These are phyloP conservation scores for Alectoria sarmentosa DNA, from an alignment of 495 filamentous ascomycete species.

Conservation along the genomic window DNA sequence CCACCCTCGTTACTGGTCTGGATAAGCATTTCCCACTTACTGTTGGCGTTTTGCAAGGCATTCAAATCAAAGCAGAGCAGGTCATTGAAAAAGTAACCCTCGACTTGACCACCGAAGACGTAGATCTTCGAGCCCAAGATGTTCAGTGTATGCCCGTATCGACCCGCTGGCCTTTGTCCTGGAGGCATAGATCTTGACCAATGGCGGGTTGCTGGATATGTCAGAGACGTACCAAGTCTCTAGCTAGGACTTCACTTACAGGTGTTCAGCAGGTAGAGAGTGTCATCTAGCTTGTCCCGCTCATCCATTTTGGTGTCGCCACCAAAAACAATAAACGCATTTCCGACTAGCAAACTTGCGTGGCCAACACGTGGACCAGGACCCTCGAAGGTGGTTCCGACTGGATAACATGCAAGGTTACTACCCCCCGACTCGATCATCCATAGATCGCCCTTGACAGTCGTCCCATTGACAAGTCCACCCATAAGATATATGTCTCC, in stretches of 20 bases:
- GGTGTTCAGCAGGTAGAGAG: constrained; percentile 93
- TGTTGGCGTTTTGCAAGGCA: constrained; percentile 76
- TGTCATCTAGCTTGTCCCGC: constrained; percentile 84
- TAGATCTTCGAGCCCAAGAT: constrained; percentile 95
- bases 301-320: constrained; percentile 98
- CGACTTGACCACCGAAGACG: constrained; percentile 95
- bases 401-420: constrained; percentile 84
- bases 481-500: constrained; percentile 98
- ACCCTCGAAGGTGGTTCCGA: constrained; percentile 85
- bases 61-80: constrained; percentile 96
- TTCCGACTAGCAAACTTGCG: constrained; percentile 88
- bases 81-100: constrained; percentile 97
- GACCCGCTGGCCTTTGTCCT: constrained; percentile 73
- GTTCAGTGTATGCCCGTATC: constrained; percentile 95
- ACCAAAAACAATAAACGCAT: constrained; percentile 98
- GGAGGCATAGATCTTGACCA: constrained; percentile 91
- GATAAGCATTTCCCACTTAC: constrained; percentile 88
- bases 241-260: constrained; percentile 52
- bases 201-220: constrained; percentile 74
- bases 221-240: constrained; percentile 14
- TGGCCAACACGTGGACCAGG: constrained; percentile 95
- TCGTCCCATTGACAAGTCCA: constrained; percentile 85
- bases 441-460: constrained; percentile 96
- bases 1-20: constrained; percentile 65
- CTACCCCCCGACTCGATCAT: constrained; percentile 82